Evolutionary conservation across 805 yeast species (phyloP), one percentile per base, ranked within the genome.

Genomic region (Hemisphaericaspora nanyangensis): DNA sequence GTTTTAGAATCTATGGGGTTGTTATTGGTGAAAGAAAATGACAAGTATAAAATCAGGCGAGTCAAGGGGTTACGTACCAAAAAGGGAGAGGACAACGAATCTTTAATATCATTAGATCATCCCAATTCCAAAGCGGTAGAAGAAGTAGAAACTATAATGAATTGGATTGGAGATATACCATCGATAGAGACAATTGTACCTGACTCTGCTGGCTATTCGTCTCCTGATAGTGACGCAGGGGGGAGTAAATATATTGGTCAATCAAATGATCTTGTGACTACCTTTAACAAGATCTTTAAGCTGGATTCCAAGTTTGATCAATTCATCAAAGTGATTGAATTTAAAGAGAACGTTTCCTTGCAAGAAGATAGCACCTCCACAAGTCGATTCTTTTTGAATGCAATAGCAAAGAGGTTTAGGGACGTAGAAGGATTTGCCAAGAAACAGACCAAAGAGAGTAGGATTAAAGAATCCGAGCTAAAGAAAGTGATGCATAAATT

Each of bases 401-500:
- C 72, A 1, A 64, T 89, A 3, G 72, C 80, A 28, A 80, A 83
- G 54, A 68, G 99, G 42, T 90, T 93, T 52, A 78, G 76, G 39
- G 98, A 91, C 54, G 95, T 91, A 36, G 98, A 93, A 56, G 77
- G 82, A 5, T 71, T 90, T 50, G 98, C 98, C 2, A 81, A 93
- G 52, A 85, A 79, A 53, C 71, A 86, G 43, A 86, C 90, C 41
- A 82, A 82, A 52, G 95, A 86, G 48, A 80, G 76, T 49, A 76
- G 73, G 44, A 53, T 58, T 38, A 67, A 75, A 39, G 69, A 72
- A 22, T 72, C 68, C 33, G 83, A 77, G 45, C 49, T 74, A 17
- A 61, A 64, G 33, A 54, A 50, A 19, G 43, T 76, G 8, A 54
- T 54, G 5, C 52, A 50, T 29, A 72, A 63, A 24, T 32, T 59